Base-by-base conservation (phyloP, 352 stramenopile genomes). In the Phytophthora cactorum region DNA sequence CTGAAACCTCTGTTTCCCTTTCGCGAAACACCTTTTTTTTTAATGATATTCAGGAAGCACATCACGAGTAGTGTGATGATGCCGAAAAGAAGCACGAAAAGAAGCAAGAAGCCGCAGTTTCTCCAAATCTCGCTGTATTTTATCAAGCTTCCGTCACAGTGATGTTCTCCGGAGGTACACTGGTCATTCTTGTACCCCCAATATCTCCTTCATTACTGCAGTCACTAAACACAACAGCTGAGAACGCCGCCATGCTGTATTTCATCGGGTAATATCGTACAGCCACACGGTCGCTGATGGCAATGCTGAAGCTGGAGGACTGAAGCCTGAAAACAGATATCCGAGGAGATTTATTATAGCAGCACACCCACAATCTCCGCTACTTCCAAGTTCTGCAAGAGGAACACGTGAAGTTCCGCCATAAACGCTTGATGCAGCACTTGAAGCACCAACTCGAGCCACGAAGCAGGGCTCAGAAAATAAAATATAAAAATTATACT, bases 231-330 rank as follows among this genome's bases (percentile, higher is more conserved):
- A 45, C 39, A 2, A 45, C 15, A 7, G 39, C 15, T 5, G 68
- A 51, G 4, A 90, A 44, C 3, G 78, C 60, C 7, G 75, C 51
- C 7, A 84, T 54, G 3, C 51, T 70, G 62, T 84, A 88, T 4
- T 46, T 63, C n/a, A 72, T 44, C 15, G 69, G 5, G 60, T 78
- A 55, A 78, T 73, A 31, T 68, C 27, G 29, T 74, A 70, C 0
- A 74, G 9, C 67, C 67, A 74, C 22, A 57, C 65, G n/a, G 59
- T 28, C 3, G 50, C 29, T 17, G 12, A 25, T 17, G 75, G 54
- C 46, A 78, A 12, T 29, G 70, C 52, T 12, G 59, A n/a, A 22
- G 39, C 39, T 7, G 39, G 39, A n/a, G 39, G 39, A 22, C 39
- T 45, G 39, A 45, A 45, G 12, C 39, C 39, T 11, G 15, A 25